Evolutionary conservation across 139 green algal genomes (phyloP).

Genomic region (Closterium sp.): DNA sequence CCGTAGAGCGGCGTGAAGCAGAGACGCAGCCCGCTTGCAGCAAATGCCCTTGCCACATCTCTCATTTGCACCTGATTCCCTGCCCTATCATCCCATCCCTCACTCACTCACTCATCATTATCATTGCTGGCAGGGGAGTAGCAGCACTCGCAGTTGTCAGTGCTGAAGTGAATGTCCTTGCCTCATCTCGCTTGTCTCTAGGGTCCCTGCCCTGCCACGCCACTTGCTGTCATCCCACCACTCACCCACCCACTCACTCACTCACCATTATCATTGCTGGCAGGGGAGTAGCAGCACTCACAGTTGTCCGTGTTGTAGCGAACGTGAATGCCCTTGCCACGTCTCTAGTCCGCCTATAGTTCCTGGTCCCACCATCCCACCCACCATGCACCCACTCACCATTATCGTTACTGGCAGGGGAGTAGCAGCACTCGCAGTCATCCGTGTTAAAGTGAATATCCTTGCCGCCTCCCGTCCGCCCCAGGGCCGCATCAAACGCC

Average conservation of each 20-base stretch:
- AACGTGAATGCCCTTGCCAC: constrained; percentile 12
- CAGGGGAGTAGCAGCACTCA: neutral
- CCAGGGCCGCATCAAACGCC: constrained; percentile 12
- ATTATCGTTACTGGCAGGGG: constrained; percentile 15
- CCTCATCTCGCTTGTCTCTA: too few relatives aligned
- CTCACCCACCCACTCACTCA: too few relatives aligned
- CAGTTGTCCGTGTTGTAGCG: constrained; percentile 23
- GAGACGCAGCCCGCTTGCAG: constrained; percentile 11
- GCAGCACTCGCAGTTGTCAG: neutral
- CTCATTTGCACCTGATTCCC: neutral
- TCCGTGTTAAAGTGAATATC: constrained; percentile 29
- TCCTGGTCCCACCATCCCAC: too few relatives aligned
- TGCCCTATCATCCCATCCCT: too few relatives aligned
- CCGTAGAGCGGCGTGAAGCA: too few relatives aligned
- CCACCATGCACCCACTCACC: neutral
- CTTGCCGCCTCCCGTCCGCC: neutral
- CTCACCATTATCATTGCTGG: constrained; percentile 26
- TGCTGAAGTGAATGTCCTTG: constrained; percentile 31
- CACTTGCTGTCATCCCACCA: too few relatives aligned
- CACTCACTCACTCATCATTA: neutral
- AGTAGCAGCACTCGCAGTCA: constrained; percentile 10
- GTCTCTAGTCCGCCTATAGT: too few relatives aligned
- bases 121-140: constrained; percentile 18
- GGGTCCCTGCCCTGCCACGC: neutral
- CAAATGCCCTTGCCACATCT: neutral